phyloP scores from a whole-genome alignment of 2,329 filamentous ascomycete species.

The Calonectria pteridis region DNA sequence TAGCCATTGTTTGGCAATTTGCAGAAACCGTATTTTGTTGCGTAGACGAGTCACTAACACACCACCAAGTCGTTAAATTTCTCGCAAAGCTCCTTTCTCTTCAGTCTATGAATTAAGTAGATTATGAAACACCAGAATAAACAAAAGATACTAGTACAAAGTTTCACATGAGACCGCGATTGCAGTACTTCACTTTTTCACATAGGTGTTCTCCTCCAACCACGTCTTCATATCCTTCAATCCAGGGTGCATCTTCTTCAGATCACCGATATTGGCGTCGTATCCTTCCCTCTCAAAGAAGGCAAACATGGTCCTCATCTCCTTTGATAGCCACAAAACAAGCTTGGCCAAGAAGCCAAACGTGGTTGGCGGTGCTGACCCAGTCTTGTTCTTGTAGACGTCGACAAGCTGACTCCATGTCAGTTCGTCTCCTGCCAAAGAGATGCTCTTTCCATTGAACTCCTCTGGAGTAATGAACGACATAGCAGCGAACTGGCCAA shows the following conservation, averaged over 20 bases:
- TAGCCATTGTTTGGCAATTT: not conserved
- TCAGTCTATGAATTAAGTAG: not conserved
- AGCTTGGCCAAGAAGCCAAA: constrained; percentile 45
- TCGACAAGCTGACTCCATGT: constrained; percentile 47
- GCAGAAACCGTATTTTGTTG: not conserved
- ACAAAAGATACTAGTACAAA: not conserved
- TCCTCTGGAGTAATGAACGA: constrained; percentile 49
- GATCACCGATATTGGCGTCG: constrained; percentile 46
- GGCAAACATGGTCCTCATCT: constrained; percentile 52
- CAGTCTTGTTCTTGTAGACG: constrained; percentile 49
- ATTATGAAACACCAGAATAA: not conserved
- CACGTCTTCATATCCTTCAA: constrained; percentile 13
- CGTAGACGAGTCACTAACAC: not conserved
- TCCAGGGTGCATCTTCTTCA: constrained; percentile 16
- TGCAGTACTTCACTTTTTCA: not conserved
- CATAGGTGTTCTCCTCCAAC: not conserved
- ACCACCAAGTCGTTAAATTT: not conserved
- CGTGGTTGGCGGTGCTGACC: constrained; percentile 45
- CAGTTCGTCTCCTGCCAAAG: constrained; percentile 57
- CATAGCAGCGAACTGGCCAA: constrained; percentile 54
- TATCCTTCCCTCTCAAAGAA: constrained; percentile 54
- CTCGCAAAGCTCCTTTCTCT: not conserved
- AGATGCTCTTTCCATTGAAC: constrained; percentile 49
- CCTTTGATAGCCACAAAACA: constrained; percentile 46
- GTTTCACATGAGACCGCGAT: not conserved